phyloP scores from a whole-genome alignment of 345 rosid species.

The Hypericum perforatum region DNA sequence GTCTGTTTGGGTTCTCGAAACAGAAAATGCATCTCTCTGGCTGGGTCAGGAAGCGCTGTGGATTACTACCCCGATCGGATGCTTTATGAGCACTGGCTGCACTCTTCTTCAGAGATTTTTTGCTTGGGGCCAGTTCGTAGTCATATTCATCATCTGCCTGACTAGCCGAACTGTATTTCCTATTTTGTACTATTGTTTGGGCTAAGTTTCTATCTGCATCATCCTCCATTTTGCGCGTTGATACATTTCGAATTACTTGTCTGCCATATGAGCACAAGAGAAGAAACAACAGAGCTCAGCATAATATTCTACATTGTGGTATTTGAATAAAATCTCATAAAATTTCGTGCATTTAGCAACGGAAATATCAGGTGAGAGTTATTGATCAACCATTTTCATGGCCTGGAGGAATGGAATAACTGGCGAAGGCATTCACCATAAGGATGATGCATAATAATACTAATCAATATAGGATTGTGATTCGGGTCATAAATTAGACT shows the following conservation, averaged over 20 bases:
- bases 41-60: constrained; percentile 62
- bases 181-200: constrained; percentile 59
- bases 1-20: constrained; percentile 84
- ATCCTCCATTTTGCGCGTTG: constrained; percentile 45
- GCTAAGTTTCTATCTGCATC: constrained; percentile 74
- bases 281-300: neutral
- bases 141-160: constrained; percentile 91
- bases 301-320: neutral
- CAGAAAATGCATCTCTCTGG: constrained; percentile 90
- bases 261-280: constrained; percentile 19
- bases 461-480: too few species aligned
- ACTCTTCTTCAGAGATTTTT: constrained; percentile 40
- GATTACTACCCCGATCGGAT: constrained; percentile 31
- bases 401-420: too few species aligned
- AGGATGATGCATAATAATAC: too few species aligned
- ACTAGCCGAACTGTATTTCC: constrained; percentile 52
- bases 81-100: constrained; percentile 23
- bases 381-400: too few species aligned
- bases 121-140: constrained; percentile 65
- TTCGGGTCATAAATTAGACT: too few species aligned
- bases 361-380: too few species aligned
- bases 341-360: neutral
- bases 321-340: neutral
- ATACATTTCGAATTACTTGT: constrained; percentile 31
- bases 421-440: too few species aligned